Percentiles rank a stretch among this genome's conserved stretches.
These are phyloP conservation scores for Eutrema salsugineum DNA, from an alignment of 441 rosid genomes.

Conservation along the genomic window DNA sequence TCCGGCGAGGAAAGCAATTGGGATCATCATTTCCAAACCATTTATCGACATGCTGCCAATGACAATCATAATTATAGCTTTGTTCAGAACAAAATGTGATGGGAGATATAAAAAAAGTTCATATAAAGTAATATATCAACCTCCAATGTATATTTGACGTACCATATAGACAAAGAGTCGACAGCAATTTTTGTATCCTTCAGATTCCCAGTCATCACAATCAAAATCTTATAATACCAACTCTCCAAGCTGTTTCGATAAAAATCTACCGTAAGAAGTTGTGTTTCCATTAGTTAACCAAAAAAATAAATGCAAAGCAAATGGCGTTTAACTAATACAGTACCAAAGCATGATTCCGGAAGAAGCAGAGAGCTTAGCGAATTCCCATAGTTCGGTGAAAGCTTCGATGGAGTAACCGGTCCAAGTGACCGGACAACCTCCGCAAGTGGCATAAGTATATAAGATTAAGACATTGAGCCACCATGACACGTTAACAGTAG, in stretches of 20 bases:
- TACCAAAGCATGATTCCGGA: conserved; percentile 87
- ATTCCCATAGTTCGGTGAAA: conserved; percentile 70
- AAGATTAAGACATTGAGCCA: conserved; percentile 50
- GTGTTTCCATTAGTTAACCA: background rate
- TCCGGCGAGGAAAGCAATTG: conserved; percentile 63
- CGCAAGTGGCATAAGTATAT: conserved; percentile 33
- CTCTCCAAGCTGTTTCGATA: conserved; percentile 51
- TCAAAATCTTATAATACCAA: conserved; percentile 69
- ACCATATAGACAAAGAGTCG: conserved; percentile 71
- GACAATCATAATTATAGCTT: background rate
- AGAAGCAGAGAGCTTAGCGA: conserved; percentile 61
- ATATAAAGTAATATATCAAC: background rate
- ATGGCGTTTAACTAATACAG: background rate
- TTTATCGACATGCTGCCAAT: conserved; percentile 59
- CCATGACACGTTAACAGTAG: conserved; percentile 67
- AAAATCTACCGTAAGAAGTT: conserved; percentile 1
- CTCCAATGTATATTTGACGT: background rate
- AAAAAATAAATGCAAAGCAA: background rate
- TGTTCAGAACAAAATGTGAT: background rate
- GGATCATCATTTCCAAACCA: conserved; percentile 84
- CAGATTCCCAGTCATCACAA: conserved; percentile 68
- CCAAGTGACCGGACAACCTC: conserved; percentile 77
- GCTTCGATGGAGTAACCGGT: conserved; percentile 65
- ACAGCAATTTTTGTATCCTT: conserved; percentile 56
- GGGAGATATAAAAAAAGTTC: background rate